These are phyloP conservation scores for Gigaspora rosea DNA, from an alignment of 192 early-diverging fungal genomes.

Conservation along the genomic window DNA sequence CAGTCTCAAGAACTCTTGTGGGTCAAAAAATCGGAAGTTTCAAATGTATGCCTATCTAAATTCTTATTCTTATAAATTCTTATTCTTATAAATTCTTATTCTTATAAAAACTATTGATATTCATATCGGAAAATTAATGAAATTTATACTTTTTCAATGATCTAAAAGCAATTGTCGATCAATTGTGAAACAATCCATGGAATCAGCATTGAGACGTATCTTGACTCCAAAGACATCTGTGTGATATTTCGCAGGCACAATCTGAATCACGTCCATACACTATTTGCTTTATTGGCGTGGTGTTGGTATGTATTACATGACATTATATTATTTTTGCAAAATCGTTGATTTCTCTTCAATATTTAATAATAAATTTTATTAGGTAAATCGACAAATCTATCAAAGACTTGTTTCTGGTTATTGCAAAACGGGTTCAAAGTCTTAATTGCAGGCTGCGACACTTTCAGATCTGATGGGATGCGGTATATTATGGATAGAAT, in stretches of 20 bases:
- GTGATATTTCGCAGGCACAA: conserved; percentile 79
- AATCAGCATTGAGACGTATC: conserved; percentile 79
- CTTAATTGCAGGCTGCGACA: conserved; percentile 95
- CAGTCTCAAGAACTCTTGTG: conserved; percentile 68
- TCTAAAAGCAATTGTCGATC: conserved; percentile 52
- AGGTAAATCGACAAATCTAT: conserved; percentile 88
- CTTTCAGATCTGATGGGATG: conserved; percentile 93
- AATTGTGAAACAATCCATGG: conserved; percentile 80
- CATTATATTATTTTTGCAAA: neutral
- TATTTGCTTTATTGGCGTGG: conserved; percentile 94
- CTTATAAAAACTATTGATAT: too few species aligned
- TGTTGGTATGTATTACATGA: conserved; percentile 51
- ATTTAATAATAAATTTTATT: neutral
- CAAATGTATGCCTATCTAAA: conserved; percentile 51
- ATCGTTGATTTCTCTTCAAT: neutral
- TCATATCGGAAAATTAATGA: too few species aligned
- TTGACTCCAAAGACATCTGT: conserved; percentile 88
- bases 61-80: too few species aligned
- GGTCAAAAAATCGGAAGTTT: conserved; percentile 79
- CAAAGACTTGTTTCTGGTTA: conserved; percentile 95
- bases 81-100: too few species aligned
- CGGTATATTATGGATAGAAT: too few species aligned
- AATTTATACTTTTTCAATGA: neutral
- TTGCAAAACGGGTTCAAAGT: conserved; percentile 88
- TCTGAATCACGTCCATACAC: conserved; percentile 77